These are phyloP conservation scores for Phytophthora cactorum DNA, from an alignment of 352 stramenopile species.

Conservation along the genomic window DNA sequence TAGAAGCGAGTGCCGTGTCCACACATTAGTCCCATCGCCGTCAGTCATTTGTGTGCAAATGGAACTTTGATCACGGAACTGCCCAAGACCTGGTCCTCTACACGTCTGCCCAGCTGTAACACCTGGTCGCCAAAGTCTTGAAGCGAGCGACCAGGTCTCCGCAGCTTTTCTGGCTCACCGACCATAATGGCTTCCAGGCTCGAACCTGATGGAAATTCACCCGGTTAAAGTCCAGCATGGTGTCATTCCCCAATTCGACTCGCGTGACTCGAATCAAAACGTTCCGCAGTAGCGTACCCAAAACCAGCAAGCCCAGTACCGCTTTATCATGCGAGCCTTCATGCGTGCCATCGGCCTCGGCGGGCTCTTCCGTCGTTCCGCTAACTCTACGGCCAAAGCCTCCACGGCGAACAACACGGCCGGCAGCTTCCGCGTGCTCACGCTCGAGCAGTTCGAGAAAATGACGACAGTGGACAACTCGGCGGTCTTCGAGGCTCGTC, in stretches of 20 bases:
- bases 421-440: slow-evolving; percentile 44
- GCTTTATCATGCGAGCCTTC: slow-evolving; percentile 61
- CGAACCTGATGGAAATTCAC: background rate
- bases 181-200: slow-evolving; percentile 1
- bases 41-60: slow-evolving; percentile 1
- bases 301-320: slow-evolving; percentile 6
- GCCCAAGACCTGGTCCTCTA: slow-evolving; percentile 17
- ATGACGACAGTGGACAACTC: slow-evolving; percentile 30
- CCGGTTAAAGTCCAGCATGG: background rate
- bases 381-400: slow-evolving; percentile 8
- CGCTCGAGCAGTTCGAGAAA: slow-evolving; percentile 47
- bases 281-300: slow-evolving; percentile 25
- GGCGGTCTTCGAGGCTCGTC: slow-evolving; percentile 29
- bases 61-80: slow-evolving; percentile 7
- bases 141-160: slow-evolving; percentile 28
- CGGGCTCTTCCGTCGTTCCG: slow-evolving; percentile 50
- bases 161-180: slow-evolving; percentile 27
- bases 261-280: slow-evolving; percentile 21
- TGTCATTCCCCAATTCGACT: slow-evolving; percentile 46
- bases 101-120: slow-evolving; percentile 17
- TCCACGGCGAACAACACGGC: slow-evolving; percentile 6
- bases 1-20: slow-evolving; percentile 11
- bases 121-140: slow-evolving; percentile 20
- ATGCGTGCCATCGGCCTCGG: slow-evolving; percentile 73
- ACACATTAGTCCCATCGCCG: slow-evolving; percentile 14